Evolutionary conservation across 768 basidiomycete species (phyloP).

Genomic region (Lactifluus hygrophoroides): DNA sequence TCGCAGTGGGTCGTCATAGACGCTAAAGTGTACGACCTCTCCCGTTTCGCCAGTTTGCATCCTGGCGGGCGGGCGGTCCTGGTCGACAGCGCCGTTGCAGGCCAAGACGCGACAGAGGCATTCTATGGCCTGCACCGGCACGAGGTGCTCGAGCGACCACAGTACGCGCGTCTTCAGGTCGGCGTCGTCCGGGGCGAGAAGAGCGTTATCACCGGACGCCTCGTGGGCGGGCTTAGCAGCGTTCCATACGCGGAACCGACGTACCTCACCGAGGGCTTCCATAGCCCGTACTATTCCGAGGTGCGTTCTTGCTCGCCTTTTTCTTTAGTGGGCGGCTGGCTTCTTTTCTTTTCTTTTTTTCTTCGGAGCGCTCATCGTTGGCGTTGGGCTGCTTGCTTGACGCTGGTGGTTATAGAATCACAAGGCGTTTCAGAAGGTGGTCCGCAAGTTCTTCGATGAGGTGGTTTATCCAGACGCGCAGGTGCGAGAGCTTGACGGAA

Average conservation of each 20-base stretch:
- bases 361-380: conserved; percentile 26
- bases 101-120: conserved; percentile 76
- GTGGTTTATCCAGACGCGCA: conserved; percentile 43
- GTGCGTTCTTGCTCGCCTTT: conserved; percentile 28
- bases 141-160: conserved; percentile 68
- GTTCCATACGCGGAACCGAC: conserved; percentile 85
- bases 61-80: conserved; percentile 79
- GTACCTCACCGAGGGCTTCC: conserved; percentile 62
- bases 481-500: conserved; percentile 78
- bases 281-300: conserved; percentile 71
- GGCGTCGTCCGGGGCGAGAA: conserved; percentile 58
- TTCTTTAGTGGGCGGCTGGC: neutral
- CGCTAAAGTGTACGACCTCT: conserved; percentile 73
- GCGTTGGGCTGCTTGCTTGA: too few relatives aligned
- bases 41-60: conserved; percentile 74
- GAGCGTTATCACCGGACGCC: conserved; percentile 40
- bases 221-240: conserved; percentile 50
- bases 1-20: conserved; percentile 74
- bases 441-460: conserved; percentile 61
- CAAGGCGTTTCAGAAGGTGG: conserved; percentile 47
- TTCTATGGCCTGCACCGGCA: conserved; percentile 84
- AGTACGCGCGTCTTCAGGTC: conserved; percentile 62
- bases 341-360: neutral
- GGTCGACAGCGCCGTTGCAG: conserved; percentile 37
- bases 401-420: conserved; percentile 51